Base-by-base conservation (phyloP, 2,329 filamentous ascomycete species). In the Fusarium nelsonii region DNA sequence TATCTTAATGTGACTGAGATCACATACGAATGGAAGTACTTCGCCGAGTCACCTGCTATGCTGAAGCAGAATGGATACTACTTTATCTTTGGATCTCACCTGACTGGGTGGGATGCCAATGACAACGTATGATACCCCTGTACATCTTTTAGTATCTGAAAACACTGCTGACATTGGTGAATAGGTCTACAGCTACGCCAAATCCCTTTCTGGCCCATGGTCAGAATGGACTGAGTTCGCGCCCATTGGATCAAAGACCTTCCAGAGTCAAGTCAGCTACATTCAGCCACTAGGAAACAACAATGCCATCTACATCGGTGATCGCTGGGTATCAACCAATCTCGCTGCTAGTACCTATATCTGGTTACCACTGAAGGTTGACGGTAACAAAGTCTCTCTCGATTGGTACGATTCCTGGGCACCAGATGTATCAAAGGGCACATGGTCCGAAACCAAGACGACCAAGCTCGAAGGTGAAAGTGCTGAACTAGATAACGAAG, bases 321-420 rank as follows among this genome's bases (percentile, higher is more conserved):
- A 92, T 77, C 85, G 90, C 23, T 92, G 90, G 90, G 77, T 86
- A 0, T 84, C 82, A 7, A 75, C 76, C n/a, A 88, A 91, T 65
- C 81, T 92, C 1, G 85, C 84, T 76, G 79, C 84, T 0, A 87
- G 84, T 52, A 90, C 88, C 0, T 91, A 91, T 70, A 79, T 91
- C 40, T 91, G 89, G 89, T 81, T 91, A 0, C 89, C 89, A 0
- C 77, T 91, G 1, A 79, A 73, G 6, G 81, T 90, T 62, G 80
- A 79, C 2, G 87, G 86, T 0, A 86, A 81, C 0, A 83, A 78
- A 0, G 85, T 87, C 3, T 81, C 70, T 11, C 81, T 87, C 72
- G 78, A 81, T 54, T 85, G 88, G 75, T 75, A 81, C 28, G 85
- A 86, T 11, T 86, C 84, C 59, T 90, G 88, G 88, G 76, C 85